phyloP scores from a whole-genome alignment of 805 yeast genomes.

The Metschnikowia gelsemii region DNA sequence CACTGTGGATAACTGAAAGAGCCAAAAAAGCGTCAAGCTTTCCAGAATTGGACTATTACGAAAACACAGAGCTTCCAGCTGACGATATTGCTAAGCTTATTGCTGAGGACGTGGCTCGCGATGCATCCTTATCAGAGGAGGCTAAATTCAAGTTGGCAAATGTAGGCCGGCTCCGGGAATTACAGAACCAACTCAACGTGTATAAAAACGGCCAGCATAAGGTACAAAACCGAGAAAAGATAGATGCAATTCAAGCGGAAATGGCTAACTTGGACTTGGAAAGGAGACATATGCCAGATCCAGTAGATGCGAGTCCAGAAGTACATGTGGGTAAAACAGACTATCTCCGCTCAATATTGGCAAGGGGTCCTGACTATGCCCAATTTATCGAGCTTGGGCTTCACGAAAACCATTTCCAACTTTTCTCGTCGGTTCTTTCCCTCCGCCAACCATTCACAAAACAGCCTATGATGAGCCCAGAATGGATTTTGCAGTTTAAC shows the following conservation, averaged over 20 bases:
- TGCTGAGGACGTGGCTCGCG: slow-evolving; percentile 8
- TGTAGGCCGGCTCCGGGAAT: slow-evolving; percentile 27
- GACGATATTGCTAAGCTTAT: slow-evolving; percentile 11
- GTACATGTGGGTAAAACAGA: background rate
- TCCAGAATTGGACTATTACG: background rate
- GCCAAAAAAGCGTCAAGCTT: background rate
- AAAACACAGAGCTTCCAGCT: slow-evolving; percentile 1
- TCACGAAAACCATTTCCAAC: slow-evolving; percentile 25
- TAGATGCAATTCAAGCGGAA: slow-evolving; percentile 6
- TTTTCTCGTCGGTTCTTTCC: slow-evolving; percentile 73
- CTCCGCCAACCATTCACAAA: slow-evolving; percentile 72
- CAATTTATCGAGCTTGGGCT: slow-evolving; percentile 17
- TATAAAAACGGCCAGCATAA: slow-evolving; percentile 25
- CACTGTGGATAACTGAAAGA: slow-evolving; percentile 2
- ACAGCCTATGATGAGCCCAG: slow-evolving; percentile 58
- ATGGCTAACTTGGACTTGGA: too few relatives aligned
- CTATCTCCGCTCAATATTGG: slow-evolving; percentile 28
- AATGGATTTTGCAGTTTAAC: slow-evolving; percentile 66
- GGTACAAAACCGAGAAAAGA: slow-evolving; percentile 17
- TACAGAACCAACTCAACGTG: slow-evolving; percentile 24
- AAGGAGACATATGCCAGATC: too few relatives aligned
- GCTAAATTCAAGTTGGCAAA: slow-evolving; percentile 32
- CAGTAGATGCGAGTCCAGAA: background rate
- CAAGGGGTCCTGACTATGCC: slow-evolving; percentile 65
- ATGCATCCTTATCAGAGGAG: slow-evolving; percentile 5